Conservation (phyloP, 176 grass and related monocot genomes). For the Otatea glauca region DNA sequence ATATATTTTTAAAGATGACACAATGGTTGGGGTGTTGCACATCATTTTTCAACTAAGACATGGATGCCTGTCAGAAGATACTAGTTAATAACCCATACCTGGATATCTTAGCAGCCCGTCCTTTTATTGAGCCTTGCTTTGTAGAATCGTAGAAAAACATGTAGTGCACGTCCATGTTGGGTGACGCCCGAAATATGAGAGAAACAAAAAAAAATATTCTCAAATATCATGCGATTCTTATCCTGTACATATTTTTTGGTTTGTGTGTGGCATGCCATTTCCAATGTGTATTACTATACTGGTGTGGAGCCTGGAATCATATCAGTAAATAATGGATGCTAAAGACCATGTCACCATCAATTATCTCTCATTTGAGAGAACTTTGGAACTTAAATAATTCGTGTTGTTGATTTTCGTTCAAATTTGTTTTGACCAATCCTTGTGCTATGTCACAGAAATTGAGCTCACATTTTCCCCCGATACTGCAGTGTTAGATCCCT, state of each 20-base stretch:
- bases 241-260: conserved; percentile 16
- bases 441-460: neutral
- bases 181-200: neutral
- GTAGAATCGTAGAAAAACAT: neutral
- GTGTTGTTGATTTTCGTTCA: conserved; percentile 8
- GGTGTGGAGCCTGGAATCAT: neutral
- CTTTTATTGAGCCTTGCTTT: neutral
- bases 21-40: neutral
- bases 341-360: neutral
- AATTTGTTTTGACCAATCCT: neutral
- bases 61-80: neutral
- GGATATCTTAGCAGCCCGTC: neutral
- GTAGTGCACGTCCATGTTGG: neutral
- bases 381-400: conserved; percentile 13
- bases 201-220: neutral
- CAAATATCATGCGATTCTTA: neutral
- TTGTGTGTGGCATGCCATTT: conserved; percentile 2
- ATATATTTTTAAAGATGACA: neutral
- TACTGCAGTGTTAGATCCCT: conserved; percentile 85
- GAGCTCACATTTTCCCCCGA: neutral
- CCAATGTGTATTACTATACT: neutral
- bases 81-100: neutral
- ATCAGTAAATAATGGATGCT: conserved; percentile 3
- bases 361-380: conserved; percentile 10
- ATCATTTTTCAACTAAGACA: neutral